Conservation (phyloP, 2,329 filamentous ascomycete species). For the Sporothrix pseudoabietina region DNA sequence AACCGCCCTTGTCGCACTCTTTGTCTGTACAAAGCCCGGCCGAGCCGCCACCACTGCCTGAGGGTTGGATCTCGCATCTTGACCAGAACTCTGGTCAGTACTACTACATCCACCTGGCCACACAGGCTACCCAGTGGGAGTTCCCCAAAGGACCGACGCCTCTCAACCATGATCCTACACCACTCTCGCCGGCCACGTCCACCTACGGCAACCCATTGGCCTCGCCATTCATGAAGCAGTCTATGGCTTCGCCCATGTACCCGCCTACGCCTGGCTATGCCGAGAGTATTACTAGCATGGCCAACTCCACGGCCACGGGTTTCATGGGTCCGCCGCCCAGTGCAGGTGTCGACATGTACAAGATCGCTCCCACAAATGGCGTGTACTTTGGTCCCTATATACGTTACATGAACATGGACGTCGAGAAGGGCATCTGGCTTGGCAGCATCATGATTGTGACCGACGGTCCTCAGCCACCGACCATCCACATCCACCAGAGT, state of each 20-base stretch:
- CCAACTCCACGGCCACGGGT: conserved; percentile 71
- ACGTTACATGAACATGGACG: conserved; percentile 94
- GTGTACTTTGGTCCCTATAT: conserved; percentile 98
- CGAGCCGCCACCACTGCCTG: conserved; percentile 88
- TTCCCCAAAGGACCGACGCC: conserved; percentile 96
- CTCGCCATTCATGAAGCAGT: conserved; percentile 69
- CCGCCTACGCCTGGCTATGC: conserved; percentile 82
- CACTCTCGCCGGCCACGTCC: conserved; percentile 78
- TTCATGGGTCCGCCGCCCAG: conserved; percentile 87
- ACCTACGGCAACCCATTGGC: conserved; percentile 73
- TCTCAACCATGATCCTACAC: conserved; percentile 76
- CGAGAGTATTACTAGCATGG: conserved; percentile 81
- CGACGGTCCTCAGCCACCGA: conserved; percentile 87
- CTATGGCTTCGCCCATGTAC: conserved; percentile 78
- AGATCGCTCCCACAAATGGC: conserved; percentile 87
- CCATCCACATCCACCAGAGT: conserved; percentile 92
- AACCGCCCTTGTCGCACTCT: conserved; percentile 50
- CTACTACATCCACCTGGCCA: conserved; percentile 96
- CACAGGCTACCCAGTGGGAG: conserved; percentile 97
- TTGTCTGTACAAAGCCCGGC: conserved; percentile 62
- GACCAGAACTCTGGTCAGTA: conserved; percentile 96
- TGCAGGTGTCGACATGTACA: conserved; percentile 91
- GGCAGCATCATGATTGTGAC: conserved; percentile 93
- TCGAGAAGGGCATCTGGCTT: conserved; percentile 86
- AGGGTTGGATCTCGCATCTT: conserved; percentile 97